Percentiles rank a stretch among this genome's conserved stretches.
These are phyloP conservation scores for Entelexis sorbosivorans DNA, from an alignment of 1,139 yeast species.

Conservation along the genomic window DNA sequence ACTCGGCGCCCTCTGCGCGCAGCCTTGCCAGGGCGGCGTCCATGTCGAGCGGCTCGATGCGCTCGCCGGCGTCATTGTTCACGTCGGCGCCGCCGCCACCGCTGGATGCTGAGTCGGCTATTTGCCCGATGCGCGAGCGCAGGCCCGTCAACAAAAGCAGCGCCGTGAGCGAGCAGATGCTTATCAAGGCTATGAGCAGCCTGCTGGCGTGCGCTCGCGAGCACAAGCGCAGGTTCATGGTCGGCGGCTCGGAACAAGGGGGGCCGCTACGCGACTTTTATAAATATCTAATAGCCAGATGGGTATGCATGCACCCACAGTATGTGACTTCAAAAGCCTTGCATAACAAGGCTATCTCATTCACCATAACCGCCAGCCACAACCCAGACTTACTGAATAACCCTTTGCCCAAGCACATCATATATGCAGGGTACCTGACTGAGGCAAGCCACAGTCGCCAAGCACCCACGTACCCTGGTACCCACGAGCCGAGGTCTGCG, in stretches of 20 bases:
- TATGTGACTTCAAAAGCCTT: neutral
- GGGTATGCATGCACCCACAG: too few species aligned
- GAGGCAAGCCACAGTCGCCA: constrained; percentile 1
- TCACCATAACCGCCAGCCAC: neutral
- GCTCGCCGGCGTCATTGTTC: neutral
- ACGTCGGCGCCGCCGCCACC: neutral
- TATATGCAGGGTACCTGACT: neutral
- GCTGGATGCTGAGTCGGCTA: neutral
- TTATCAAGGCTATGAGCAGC: neutral
- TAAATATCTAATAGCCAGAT: neutral
- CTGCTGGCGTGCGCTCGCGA: neutral
- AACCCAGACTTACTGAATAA: neutral
- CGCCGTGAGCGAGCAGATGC: constrained; percentile 1
- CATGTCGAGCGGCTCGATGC: neutral
- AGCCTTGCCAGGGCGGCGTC: neutral
- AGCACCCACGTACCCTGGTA: too few species aligned
- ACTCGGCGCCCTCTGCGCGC: neutral
- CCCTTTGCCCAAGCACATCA: neutral
- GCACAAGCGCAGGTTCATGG: neutral
- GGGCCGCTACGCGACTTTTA: neutral
- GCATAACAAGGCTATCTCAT: neutral
- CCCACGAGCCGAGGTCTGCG: too few species aligned
- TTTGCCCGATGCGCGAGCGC: neutral
- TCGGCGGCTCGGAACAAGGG: neutral
- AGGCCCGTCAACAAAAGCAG: neutral